Conservation (phyloP, 345 rosid genomes). For the Citrus glauca region DNA sequence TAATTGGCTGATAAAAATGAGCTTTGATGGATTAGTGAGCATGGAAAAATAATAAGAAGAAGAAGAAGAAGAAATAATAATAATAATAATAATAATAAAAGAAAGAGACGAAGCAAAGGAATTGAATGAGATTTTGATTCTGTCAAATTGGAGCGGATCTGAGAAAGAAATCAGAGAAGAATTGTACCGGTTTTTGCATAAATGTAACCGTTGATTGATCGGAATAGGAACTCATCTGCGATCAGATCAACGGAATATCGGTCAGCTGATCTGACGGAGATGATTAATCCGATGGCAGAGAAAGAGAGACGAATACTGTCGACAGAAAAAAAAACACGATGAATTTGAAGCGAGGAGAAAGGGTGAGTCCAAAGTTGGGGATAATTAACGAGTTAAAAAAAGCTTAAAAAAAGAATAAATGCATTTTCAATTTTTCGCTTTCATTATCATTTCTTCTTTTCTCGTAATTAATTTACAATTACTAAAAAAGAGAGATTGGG, state of each 20-base stretch:
- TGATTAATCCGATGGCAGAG: slow-evolving; percentile 14
- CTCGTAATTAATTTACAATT: too few relatives aligned
- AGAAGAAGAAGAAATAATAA: background rate
- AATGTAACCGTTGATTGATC: slow-evolving; percentile 5
- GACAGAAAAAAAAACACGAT: background rate
- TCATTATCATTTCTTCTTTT: too few relatives aligned
- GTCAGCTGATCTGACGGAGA: slow-evolving; percentile 16
- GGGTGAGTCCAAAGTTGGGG: slow-evolving; percentile 7
- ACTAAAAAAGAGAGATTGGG: too few relatives aligned
- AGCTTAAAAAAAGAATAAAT: background rate
- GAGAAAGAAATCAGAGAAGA: background rate
- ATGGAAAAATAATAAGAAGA: slow-evolving; percentile 21
- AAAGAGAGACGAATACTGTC: background rate
- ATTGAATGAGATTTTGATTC: background rate
- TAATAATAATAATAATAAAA: background rate
- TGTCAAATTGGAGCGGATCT: slow-evolving; percentile 19
- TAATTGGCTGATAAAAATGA: slow-evolving; percentile 3
- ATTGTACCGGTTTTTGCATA: slow-evolving; percentile 10
- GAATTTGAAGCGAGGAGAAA: background rate
- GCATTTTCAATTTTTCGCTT: too few relatives aligned
- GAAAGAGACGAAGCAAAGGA: background rate
- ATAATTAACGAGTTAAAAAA: slow-evolving; percentile 4
- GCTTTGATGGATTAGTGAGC: slow-evolving; percentile 19
- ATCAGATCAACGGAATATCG: slow-evolving; percentile 20
- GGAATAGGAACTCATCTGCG: slow-evolving; percentile 2